Percentiles rank a stretch among this genome's conserved stretches.
phyloP scores from a whole-genome alignment of 768 basidiomycete species.

The Leccinum pellstonianum region DNA sequence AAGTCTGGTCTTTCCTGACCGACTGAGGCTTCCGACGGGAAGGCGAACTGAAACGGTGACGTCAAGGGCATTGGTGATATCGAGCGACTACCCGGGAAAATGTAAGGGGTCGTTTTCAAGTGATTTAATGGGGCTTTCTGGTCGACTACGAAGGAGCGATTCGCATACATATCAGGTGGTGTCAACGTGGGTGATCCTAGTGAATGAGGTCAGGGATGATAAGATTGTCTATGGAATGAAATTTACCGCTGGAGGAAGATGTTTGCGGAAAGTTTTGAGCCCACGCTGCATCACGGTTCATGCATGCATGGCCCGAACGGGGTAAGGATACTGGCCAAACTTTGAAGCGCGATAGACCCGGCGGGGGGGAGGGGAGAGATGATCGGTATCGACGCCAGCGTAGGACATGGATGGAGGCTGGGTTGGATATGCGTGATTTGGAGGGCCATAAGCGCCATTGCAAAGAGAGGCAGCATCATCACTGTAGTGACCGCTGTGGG shows the following conservation, averaged over 20 bases:
- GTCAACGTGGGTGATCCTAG: conserved; percentile 56
- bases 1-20: conserved; percentile 61
- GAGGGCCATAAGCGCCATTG: conserved; percentile 44
- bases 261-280: conserved; percentile 30
- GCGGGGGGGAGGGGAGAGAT: conserved; percentile 19
- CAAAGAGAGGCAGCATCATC: conserved; percentile 46
- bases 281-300: conserved; percentile 33
- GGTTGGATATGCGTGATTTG: conserved; percentile 39
- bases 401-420: conserved; percentile 50
- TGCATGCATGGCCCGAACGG: conserved; percentile 25
- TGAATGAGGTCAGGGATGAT: conserved; percentile 28
- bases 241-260: conserved; percentile 33
- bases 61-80: too few species aligned
- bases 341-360: conserved; percentile 43
- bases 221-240: conserved; percentile 27
- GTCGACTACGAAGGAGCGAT: too few species aligned
- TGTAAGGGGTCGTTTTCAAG: too few species aligned
- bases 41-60: conserved; percentile 60
- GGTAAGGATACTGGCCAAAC: conserved; percentile 34
- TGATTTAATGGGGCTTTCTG: too few species aligned
- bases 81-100: too few species aligned
- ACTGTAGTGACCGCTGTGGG: conserved; percentile 33
- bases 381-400: conserved; percentile 28
- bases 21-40: conserved; percentile 49
- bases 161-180: conserved; percentile 26